Evolutionary conservation across 2,329 filamentous ascomycete species (phyloP).

Genomic region (Elsinoe australis): DNA sequence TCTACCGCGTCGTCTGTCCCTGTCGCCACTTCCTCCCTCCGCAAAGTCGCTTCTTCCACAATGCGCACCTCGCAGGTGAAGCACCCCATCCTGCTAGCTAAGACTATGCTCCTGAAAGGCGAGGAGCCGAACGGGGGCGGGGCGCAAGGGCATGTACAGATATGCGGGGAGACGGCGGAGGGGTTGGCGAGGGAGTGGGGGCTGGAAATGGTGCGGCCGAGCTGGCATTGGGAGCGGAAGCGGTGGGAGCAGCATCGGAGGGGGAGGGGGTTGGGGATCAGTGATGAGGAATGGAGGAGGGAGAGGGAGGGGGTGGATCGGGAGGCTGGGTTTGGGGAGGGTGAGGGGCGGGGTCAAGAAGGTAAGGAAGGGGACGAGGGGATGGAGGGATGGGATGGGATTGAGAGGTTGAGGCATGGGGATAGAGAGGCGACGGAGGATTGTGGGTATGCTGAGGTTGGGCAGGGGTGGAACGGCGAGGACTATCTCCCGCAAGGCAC

Average conservation of each 20-base stretch:
- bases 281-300: constrained; percentile 36
- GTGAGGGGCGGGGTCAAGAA: background rate
- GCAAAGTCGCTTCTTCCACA: constrained; percentile 69
- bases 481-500: constrained; percentile 77
- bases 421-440: constrained; percentile 22
- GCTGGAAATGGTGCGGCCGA: constrained; percentile 58
- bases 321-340: constrained; percentile 7
- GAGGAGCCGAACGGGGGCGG: constrained; percentile 53
- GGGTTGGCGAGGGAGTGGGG: constrained; percentile 59
- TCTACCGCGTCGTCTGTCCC: background rate
- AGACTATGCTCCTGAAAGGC: constrained; percentile 60
- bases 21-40: background rate
- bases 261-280: constrained; percentile 44
- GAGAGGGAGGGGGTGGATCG: constrained; percentile 32
- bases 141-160: constrained; percentile 61
- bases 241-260: constrained; percentile 70
- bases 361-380: constrained; percentile 20
- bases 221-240: constrained; percentile 71
- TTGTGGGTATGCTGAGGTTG: constrained; percentile 8
- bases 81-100: constrained; percentile 70
- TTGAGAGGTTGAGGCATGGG: constrained; percentile 30
- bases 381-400: constrained; percentile 34
- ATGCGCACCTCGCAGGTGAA: constrained; percentile 66
- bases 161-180: constrained; percentile 63
- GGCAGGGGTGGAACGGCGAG: constrained; percentile 47